Percentiles rank a stretch among this genome's conserved stretches.
These are phyloP conservation scores for Cercospora zeae-maydis DNA, from an alignment of 2,329 filamentous ascomycete species.

Conservation along the genomic window DNA sequence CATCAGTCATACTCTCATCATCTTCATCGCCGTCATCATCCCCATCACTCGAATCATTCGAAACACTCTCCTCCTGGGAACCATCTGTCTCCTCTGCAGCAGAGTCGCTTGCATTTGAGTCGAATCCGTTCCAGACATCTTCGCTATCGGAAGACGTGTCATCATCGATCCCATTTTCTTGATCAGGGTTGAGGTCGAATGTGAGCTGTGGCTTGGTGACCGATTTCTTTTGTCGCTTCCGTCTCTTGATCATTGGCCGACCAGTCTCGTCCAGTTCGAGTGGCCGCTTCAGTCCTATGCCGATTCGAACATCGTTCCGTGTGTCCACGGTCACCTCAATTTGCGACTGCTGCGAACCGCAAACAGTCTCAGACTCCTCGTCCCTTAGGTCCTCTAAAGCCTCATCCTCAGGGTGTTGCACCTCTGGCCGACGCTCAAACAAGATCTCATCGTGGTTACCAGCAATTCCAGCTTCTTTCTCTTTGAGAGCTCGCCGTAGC, in stretches of 20 bases:
- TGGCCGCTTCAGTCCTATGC: constrained; percentile 81
- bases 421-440: constrained; percentile 43
- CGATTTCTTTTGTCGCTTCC: constrained; percentile 54
- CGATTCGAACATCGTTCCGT: constrained; percentile 41
- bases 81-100: background rate
- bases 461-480: constrained; percentile 60
- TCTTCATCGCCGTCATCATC: background rate
- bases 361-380: background rate
- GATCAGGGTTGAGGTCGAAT: background rate
- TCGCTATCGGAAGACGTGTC: background rate
- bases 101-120: constrained; percentile 2
- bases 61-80: background rate
- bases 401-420: constrained; percentile 9
- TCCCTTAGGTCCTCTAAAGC: constrained; percentile 21
- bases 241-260: constrained; percentile 75
- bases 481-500: constrained; percentile 60
- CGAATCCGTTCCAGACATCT: constrained; percentile 16
- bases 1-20: background rate
- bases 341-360: background rate
- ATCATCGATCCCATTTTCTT: constrained; percentile 1
- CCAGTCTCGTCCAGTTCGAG: constrained; percentile 76
- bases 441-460: constrained; percentile 53
- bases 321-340: background rate
- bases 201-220: constrained; percentile 33
- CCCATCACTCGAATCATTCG: background rate